Conservation (phyloP, 1,284 basidiomycete species). For the Moesziomyces aphidis region DNA sequence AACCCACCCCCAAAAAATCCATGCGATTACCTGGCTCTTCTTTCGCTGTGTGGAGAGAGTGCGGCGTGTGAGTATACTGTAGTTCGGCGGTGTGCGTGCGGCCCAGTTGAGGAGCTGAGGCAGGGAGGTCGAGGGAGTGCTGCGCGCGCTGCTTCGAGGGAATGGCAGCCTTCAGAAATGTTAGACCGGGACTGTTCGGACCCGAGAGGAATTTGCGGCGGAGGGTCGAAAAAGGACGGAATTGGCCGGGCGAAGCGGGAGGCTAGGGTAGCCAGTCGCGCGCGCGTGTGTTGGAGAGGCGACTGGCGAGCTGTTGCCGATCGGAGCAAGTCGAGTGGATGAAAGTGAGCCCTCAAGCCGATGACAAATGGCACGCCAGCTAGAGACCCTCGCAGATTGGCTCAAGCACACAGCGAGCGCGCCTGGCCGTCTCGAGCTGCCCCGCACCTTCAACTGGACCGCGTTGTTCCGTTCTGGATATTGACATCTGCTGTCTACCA, state of each 20-base stretch:
- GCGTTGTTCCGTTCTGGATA: neutral
- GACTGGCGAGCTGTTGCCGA: slow-evolving; percentile 6
- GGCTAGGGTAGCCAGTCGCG: slow-evolving; percentile 1
- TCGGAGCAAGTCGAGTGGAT: slow-evolving; percentile 28
- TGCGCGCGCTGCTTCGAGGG: too few species aligned
- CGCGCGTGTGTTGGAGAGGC: slow-evolving; percentile 3
- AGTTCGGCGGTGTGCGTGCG: too few species aligned
- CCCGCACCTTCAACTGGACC: slow-evolving; percentile 3
- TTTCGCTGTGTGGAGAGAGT: neutral
- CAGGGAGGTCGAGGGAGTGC: too few species aligned
- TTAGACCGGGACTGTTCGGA: slow-evolving; percentile 15
- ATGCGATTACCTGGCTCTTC: slow-evolving; percentile 41
- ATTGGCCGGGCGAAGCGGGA: slow-evolving; percentile 32
- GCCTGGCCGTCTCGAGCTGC: neutral
- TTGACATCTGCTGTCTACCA: slow-evolving; percentile 2
- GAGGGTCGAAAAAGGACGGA: slow-evolving; percentile 12
- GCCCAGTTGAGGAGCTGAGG: too few species aligned
- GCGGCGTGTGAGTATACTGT: too few species aligned
- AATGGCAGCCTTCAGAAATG: too few species aligned
- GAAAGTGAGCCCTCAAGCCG: slow-evolving; percentile 1
- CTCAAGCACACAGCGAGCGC: slow-evolving; percentile 12
- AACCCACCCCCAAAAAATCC: slow-evolving; percentile 38
- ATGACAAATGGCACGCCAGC: slow-evolving; percentile 18
- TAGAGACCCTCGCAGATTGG: neutral
- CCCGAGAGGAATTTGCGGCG: slow-evolving; percentile 2